Base-by-base conservation (phyloP, 352 stramenopile genomes). In the Phytophthora macrochlamydospora region DNA sequence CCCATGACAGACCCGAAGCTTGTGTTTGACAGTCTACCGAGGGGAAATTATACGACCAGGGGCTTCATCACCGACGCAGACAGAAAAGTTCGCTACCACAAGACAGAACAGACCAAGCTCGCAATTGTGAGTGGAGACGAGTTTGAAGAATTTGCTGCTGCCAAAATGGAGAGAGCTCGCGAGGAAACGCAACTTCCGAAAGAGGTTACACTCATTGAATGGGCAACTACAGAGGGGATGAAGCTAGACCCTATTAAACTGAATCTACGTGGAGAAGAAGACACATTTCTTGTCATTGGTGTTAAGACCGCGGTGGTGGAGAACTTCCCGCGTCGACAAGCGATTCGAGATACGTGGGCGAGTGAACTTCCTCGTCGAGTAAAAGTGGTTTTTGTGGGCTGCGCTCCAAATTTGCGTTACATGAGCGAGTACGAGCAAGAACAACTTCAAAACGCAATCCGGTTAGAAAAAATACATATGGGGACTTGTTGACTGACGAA, bases 271-370 rank as follows among this genome's bases (percentile, higher is more conserved):
- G 18, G 18, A 24, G 18, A 24, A 24, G 18, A 24, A 24, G 18
- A 24, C 18, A 24, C 18, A 35, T 29, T 69, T 42, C 55, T 90
- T 0, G 29, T 89, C 9, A 77, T 89, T 50, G 82, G 82, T 6
- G 52, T 89, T 53, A 91, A 91, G 49, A 78, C 75, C 0, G 71
- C 60, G 7, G 56, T 83, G 9, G 9, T 72, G 7, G 13, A 67
- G 35, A 79, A 79, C 32, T 79, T 76, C 14, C n/a, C 45, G 8
- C 38, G 42, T 12, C 70, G 75, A 14, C 73, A 79, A 49, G 70
- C 60, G 7, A 77, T 84, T 53, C 75, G 77, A 35, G 38, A 75
- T 31, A 89, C 82, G 2, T 89, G 82, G 79, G 67, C 59, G 2
- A 73, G 43, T 37, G 42, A 29, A 33, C 59, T 83, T 2, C 55